Evolutionary conservation across 495 filamentous ascomycete genomes (phyloP).

Genomic region (Penicillium herquei): DNA sequence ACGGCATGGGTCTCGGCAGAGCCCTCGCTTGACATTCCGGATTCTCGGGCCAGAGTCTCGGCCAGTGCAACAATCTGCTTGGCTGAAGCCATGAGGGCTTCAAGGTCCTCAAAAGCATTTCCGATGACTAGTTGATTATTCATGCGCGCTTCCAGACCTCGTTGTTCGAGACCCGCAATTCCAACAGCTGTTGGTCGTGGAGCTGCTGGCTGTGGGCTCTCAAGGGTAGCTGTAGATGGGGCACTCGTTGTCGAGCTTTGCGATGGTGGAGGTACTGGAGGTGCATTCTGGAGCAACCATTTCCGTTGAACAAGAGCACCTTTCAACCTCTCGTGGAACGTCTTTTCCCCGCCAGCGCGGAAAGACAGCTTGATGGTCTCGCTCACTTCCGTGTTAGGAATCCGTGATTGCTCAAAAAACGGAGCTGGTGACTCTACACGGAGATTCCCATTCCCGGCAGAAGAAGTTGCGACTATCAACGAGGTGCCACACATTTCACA

Average conservation of each 20-base stretch:
- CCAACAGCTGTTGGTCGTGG: conserved; percentile 67
- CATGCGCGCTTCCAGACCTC: conserved; percentile 75
- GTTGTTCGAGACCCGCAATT: conserved; percentile 87
- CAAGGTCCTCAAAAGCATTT: conserved; percentile 92
- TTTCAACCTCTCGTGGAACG: conserved; percentile 86
- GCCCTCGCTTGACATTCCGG: conserved; percentile 54
- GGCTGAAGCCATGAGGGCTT: conserved; percentile 94
- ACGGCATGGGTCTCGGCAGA: conserved; percentile 67
- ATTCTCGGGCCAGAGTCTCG: conserved; percentile 76
- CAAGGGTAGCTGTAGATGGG: conserved; percentile 16
- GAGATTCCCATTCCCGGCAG: conserved; percentile 5
- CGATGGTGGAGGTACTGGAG: conserved; percentile 75
- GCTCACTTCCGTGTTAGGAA: conserved; percentile 52
- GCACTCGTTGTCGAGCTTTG: conserved; percentile 26
- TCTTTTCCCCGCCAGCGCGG: conserved; percentile 81
- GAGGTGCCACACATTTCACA: conserved; percentile 93
- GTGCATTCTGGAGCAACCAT: conserved; percentile 91
- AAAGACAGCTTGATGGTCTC: conserved; percentile 93
- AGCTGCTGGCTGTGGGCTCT: conserved; percentile 23
- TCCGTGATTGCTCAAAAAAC: conserved; percentile 40
- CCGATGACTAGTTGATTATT: conserved; percentile 94
- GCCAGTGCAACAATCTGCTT: conserved; percentile 94
- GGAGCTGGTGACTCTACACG: conserved; percentile 80
- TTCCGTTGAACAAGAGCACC: conserved; percentile 86
- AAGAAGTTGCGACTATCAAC: conserved; percentile 39